Evolutionary conservation across 2,329 filamentous ascomycete genomes (phyloP), one percentile per base, ranked within the genome.

Genomic region (Knufia fluminis): DNA sequence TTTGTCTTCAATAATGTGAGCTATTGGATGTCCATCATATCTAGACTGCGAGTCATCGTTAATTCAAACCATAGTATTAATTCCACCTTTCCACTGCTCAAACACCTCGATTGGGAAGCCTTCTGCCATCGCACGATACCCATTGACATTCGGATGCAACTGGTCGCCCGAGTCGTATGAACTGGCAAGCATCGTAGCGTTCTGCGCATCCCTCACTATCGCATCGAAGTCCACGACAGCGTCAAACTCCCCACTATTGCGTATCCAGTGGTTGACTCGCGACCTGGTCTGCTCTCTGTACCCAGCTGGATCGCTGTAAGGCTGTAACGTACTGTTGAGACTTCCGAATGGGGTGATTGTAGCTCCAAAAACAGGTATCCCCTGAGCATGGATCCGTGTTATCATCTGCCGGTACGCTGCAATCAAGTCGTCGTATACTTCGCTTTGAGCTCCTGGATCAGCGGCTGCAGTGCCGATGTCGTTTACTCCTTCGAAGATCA

Each of bases 401-500:
- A 72, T 70, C 26, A 85, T 80, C 55, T 81, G 76, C 49, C 69
- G 64, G 59, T 77, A 85, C 0, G 78, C 77, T n/a, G 68, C 67
- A 31, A 78, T 75, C 2, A 85, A 64, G 2, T 64, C 58, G 46
- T 73, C 71, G 12, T 71, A 76, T 8, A 81, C 66, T 2, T 62
- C 59, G 2, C 57, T 54, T 56, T 82, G 78, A 0, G 69, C 64
- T 0, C 60, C 63, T 0, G 62, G 44, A 19, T 74, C 73, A 0
- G 72, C 58, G 1, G 66, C 64, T 0, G 71, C 74, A 1, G 63
- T 67, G 2, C 81, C 82, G 49, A 86, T 83, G 58, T 85, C 82
- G 59, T 85, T 84, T 23, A 85, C 79, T 17, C 82, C 81, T 62
- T 83, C 78, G 60, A 83, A 85, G 32, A 85, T 71, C 66, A 85